Base-by-base conservation (phyloP, 768 basidiomycete genomes). In the Russula sp. region DNA sequence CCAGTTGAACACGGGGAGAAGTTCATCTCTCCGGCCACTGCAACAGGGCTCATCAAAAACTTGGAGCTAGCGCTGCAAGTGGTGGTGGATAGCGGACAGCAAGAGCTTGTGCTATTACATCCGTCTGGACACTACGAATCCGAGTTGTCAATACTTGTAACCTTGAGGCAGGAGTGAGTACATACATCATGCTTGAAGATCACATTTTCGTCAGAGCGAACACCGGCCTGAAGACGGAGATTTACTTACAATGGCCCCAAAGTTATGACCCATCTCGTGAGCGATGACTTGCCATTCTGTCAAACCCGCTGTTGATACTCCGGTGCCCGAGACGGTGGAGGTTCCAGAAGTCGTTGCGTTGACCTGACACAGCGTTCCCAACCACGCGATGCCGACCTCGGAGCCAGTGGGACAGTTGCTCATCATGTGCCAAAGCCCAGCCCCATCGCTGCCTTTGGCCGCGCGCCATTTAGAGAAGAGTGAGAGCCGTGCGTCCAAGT, bases 341-440 rank as follows among this genome's bases (percentile, higher is more conserved):
- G 79, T 78, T 0, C 75, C 70, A 49, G 64, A 75, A 6, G 79
- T 83, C 14, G 81, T 75, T 4, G 84, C 73, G 1, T 73, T 75
- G 62, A 84, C 79, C 68, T 83, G 82, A 70, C 87, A 88, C 74
- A 94, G 71, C 20, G 89, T 90, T 22, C 82, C 89, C 3, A 96
- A 81, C 92, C 91, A 94, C 4, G 92, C 92, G 53, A 94, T 91
- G 22, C 92, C 93, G 42, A 88, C 84, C 74, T 91, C 89, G 10
- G 83, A 80, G n/a, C 88, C 88, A 9, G 87, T 86, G 4, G 87
- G 84, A 68, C 90, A 91, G 31, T 85, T 85, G 66, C 88, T 91
- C 86, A 94, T 88, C 13, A 94, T 77, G 75, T 94, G 92, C 89
- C 91, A 94, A 35, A 96, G 78, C 3, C 92, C 93, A 22, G 82